Conservation (phyloP, 2,329 filamentous ascomycete genomes). For the Aspergillus quadrilineatus region DNA sequence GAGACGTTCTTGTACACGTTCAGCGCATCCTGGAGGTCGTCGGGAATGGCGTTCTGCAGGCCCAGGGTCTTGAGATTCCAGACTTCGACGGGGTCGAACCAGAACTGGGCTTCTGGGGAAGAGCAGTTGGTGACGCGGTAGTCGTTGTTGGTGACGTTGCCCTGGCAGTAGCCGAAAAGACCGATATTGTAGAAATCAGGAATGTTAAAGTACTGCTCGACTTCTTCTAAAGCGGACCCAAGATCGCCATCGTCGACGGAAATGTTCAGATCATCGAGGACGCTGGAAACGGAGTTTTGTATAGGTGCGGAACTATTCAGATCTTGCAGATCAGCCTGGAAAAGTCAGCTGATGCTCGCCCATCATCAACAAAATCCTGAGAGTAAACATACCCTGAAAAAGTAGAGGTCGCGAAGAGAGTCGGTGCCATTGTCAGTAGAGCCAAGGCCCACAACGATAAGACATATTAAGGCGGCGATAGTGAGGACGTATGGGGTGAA, state of each 20-base stretch:
- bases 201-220: conserved; percentile 56
- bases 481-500: conserved; percentile 81
- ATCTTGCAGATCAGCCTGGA: conserved; percentile 59
- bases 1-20: conserved; percentile 70
- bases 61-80: conserved; percentile 60
- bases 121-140: conserved; percentile 63
- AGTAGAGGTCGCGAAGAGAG: conserved; percentile 55
- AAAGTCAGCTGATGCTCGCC: conserved; percentile 7
- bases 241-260: conserved; percentile 41
- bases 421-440: conserved; percentile 53
- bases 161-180: conserved; percentile 84
- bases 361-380: neutral
- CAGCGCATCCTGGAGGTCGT: conserved; percentile 65
- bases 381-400: conserved; percentile 46
- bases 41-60: conserved; percentile 64
- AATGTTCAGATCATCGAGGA: conserved; percentile 37
- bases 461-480: conserved; percentile 70
- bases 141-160: conserved; percentile 53
- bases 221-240: conserved; percentile 34
- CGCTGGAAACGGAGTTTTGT: conserved; percentile 27
- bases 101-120: conserved; percentile 72
- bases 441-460: conserved; percentile 58
- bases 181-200: conserved; percentile 76
- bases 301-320: conserved; percentile 53
- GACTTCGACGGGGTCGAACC: conserved; percentile 67